Conservation (phyloP, 345 rosid species). For the Salix viminalis region DNA sequence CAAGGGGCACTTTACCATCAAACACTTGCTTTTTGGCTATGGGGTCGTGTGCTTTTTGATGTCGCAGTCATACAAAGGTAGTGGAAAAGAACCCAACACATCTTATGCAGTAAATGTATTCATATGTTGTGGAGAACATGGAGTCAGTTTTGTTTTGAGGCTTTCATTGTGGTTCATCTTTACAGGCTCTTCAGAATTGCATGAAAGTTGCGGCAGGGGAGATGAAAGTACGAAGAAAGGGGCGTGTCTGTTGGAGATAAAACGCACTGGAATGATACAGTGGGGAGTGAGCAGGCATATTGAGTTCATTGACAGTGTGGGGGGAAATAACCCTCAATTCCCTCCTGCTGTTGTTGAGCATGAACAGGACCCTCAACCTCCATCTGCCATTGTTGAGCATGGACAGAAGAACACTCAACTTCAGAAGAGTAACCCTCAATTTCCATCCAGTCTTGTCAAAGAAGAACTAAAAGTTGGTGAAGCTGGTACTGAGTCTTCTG, state of each 20-base stretch:
- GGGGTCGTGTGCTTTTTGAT: constrained; percentile 16
- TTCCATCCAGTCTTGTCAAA: constrained; percentile 23
- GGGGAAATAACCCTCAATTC: constrained; percentile 17
- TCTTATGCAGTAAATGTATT: background rate
- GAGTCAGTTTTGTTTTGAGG: background rate
- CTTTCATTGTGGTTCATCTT: background rate
- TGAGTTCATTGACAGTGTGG: constrained; percentile 13
- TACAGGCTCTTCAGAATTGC: constrained; percentile 8
- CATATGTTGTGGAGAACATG: background rate
- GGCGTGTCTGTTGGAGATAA: constrained; percentile 38
- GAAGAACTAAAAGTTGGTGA: constrained; percentile 28
- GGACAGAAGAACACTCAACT: constrained; percentile 18
- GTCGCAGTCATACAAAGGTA: constrained; percentile 20
- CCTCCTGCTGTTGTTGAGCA: constrained; percentile 27
- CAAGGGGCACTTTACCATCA: background rate
- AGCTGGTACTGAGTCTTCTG: constrained; percentile 20
- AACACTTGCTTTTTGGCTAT: constrained; percentile 3
- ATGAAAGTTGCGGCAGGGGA: constrained; percentile 7
- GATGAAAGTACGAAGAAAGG: constrained; percentile 37
- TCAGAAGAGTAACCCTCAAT: constrained; percentile 14
- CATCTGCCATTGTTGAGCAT: constrained; percentile 21
- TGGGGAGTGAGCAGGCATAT: constrained; percentile 36
- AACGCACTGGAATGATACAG: constrained; percentile 36
- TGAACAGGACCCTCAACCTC: constrained; percentile 16
- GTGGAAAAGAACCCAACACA: background rate